Conservation (phyloP, 192 early-diverging fungal genomes). For the Jimgerdemannia lactiflua region DNA sequence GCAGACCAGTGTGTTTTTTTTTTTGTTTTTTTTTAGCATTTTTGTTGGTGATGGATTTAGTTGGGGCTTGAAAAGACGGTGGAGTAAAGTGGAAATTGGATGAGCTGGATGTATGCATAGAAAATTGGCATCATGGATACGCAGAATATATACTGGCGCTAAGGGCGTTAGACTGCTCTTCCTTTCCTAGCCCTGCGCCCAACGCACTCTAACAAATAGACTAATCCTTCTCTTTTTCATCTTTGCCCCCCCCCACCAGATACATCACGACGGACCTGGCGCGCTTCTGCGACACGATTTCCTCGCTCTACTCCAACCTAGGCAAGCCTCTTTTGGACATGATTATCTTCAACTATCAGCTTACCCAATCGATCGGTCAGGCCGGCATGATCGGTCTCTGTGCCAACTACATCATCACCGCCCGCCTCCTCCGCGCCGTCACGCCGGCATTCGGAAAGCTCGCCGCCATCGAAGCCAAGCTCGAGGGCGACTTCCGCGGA, state of each 20-base stretch:
- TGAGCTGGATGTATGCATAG: neutral
- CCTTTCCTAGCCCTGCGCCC: no score
- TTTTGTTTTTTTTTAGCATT: no score
- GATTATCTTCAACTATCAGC: constrained; percentile 90
- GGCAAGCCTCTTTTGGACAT: constrained; percentile 95
- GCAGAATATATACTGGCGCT: neutral
- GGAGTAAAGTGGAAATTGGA: neutral
- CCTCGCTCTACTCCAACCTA: constrained; percentile 93
- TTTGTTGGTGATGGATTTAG: no score
- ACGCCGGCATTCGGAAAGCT: constrained; percentile 95
- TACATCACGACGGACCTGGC: constrained; percentile 86
- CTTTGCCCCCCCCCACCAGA: constrained; percentile 9
- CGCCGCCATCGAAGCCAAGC: constrained; percentile 84
- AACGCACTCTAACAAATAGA: no score
- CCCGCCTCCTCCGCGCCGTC: constrained; percentile 72
- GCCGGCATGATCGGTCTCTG: constrained; percentile 79
- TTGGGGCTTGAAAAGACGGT: no score
- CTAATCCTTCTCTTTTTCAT: neutral
- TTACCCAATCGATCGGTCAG: constrained; percentile 83
- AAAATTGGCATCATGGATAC: no score
- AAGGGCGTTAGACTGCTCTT: constrained; percentile 9
- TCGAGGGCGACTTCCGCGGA: constrained; percentile 94
- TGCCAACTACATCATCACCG: constrained; percentile 77
- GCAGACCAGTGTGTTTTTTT: neutral
- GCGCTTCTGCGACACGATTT: constrained; percentile 86